Percentiles rank a stretch among this genome's conserved stretches.
These are phyloP conservation scores for Linderniella brevidens DNA, from an alignment of 257 asterid genomes.

Conservation along the genomic window DNA sequence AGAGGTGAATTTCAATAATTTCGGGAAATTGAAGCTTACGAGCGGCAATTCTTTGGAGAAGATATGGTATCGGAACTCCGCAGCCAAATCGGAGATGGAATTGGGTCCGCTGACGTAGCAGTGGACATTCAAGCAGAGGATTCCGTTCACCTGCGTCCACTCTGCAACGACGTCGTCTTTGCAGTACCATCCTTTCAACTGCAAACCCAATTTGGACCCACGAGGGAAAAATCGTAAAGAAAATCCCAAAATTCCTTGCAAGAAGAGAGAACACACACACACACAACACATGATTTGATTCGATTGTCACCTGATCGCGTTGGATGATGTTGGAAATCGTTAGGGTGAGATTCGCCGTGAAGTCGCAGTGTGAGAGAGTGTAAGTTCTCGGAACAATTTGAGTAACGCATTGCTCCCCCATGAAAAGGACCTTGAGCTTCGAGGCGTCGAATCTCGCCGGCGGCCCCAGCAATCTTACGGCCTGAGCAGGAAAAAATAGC, in stretches of 20 bases:
- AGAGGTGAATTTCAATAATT: not conserved
- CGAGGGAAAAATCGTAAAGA: too few relatives aligned
- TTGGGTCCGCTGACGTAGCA: slow-evolving; percentile 78
- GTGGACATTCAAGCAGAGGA: slow-evolving; percentile 63
- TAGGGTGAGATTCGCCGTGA: slow-evolving; percentile 47
- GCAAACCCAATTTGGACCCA: too few relatives aligned
- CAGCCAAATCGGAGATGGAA: slow-evolving; percentile 49
- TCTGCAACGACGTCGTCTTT: slow-evolving; percentile 91
- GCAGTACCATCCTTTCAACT: slow-evolving; percentile 81
- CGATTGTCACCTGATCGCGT: slow-evolving; percentile 42
- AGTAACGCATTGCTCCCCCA: slow-evolving; percentile 32
- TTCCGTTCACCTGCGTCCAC: slow-evolving; percentile 67
- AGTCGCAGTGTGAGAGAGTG: slow-evolving; percentile 88
- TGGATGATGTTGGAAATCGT: slow-evolving; percentile 55
- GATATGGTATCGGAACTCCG: slow-evolving; percentile 83
- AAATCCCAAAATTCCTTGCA: too few relatives aligned
- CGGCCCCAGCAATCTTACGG: slow-evolving; percentile 72
- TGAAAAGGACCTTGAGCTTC: slow-evolving; percentile 52
- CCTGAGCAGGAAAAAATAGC: slow-evolving; percentile 21
- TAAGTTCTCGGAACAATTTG: slow-evolving; percentile 69
- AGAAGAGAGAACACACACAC: too few relatives aligned
- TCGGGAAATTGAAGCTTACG: slow-evolving; percentile 21
- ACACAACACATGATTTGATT: too few relatives aligned
- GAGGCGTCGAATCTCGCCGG: slow-evolving; percentile 90
- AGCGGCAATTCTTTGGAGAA: slow-evolving; percentile 91